A percentile compares a stretch with the other conserved stretches of the same genome.
Conservation (phyloP, 208 protist genomes). For the Crithidia bombi region DNA sequence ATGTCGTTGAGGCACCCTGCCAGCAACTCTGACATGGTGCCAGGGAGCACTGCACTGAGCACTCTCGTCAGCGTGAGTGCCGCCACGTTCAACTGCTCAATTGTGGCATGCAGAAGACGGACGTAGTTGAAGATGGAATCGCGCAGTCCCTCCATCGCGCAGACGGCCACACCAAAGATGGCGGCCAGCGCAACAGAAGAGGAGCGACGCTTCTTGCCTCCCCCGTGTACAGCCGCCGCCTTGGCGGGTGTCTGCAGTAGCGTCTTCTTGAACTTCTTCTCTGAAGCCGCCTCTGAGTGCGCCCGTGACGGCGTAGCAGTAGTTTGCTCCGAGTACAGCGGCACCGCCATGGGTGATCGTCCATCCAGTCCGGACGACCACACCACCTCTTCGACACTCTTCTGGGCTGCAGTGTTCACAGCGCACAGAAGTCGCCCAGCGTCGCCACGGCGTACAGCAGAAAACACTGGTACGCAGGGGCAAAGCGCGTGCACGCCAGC, state of each 20-base stretch:
- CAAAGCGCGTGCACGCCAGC: conserved; percentile 12
- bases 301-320: background rate
- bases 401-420: conserved; percentile 11
- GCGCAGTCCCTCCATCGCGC: conserved; percentile 7
- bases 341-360: background rate
- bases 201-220: background rate
- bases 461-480: conserved; percentile 8
- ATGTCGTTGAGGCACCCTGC: background rate
- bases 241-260: background rate
- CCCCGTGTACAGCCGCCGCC: background rate
- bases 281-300: background rate
- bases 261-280: background rate
- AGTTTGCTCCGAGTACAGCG: conserved; percentile 3
- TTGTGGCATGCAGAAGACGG: background rate
- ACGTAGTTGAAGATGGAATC: conserved; percentile 12
- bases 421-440: conserved; percentile 12
- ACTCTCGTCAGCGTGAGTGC: background rate
- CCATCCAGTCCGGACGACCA: conserved; percentile 6
- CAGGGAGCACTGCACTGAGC: background rate
- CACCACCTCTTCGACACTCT: conserved; percentile 9
- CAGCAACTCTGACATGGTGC: background rate
- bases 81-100: background rate
- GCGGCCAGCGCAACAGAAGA: background rate
- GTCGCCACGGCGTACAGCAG: conserved; percentile 17
- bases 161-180: background rate